A percentile compares a stretch with the other conserved stretches of the same genome.
These are phyloP conservation scores for Daldinia eschscholtzii DNA, from an alignment of 2,329 filamentous ascomycete species.

Conservation along the genomic window DNA sequence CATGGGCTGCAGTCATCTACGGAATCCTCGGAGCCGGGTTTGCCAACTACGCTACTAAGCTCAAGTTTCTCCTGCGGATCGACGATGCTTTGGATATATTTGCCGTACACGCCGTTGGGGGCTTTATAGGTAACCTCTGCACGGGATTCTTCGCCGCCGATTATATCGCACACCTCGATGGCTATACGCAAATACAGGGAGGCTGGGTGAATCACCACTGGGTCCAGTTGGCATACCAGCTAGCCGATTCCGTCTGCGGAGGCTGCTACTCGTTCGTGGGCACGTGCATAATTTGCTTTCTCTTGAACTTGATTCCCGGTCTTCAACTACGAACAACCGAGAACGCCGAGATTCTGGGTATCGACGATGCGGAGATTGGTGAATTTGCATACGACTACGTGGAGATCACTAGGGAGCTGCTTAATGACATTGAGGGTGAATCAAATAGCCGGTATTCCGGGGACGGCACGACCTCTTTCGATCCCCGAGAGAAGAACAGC, in stretches of 20 bases:
- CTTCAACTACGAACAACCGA: constrained; percentile 79
- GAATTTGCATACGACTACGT: constrained; percentile 98
- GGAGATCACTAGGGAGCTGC: constrained; percentile 71
- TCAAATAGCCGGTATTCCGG: constrained; percentile 60
- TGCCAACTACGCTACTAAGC: constrained; percentile 91
- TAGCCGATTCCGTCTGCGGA: constrained; percentile 83
- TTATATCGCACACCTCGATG: constrained; percentile 86
- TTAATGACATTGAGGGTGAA: constrained; percentile 62
- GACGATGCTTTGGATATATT: constrained; percentile 93
- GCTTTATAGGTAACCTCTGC: constrained; percentile 81
- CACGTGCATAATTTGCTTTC: constrained; percentile 82
- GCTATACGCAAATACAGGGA: constrained; percentile 73
- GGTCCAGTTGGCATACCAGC: constrained; percentile 85
- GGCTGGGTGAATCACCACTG: constrained; percentile 89
- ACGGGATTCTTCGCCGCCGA: constrained; percentile 87
- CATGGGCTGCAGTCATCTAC: constrained; percentile 86
- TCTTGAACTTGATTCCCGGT: constrained; percentile 83
- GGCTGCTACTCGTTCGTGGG: constrained; percentile 82
- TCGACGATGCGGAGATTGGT: constrained; percentile 91
- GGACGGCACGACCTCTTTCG: constrained; percentile 55
- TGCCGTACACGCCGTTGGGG: constrained; percentile 83
- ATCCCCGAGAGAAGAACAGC: constrained; percentile 63
- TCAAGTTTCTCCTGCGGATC: constrained; percentile 84
- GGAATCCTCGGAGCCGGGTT: constrained; percentile 80
- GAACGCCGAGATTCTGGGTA: constrained; percentile 85